These are phyloP conservation scores for Toxoplasma gondii DNA, from an alignment of 169 alveolate species.

Conservation along the genomic window DNA sequence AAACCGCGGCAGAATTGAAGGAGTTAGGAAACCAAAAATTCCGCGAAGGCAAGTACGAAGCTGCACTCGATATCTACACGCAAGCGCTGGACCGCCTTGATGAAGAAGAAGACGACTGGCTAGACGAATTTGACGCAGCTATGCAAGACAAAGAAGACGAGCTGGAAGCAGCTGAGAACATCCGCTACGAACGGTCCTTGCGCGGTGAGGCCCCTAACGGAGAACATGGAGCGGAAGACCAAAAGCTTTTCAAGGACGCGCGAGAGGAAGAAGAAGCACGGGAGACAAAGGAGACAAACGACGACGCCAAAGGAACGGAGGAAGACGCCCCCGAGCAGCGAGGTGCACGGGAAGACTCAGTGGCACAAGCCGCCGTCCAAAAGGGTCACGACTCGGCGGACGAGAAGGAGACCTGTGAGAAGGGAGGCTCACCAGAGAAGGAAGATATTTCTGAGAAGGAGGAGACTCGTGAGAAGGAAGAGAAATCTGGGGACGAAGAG, in stretches of 20 bases:
- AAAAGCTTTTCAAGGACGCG: neutral
- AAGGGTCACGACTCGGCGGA: neutral
- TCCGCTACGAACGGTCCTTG: neutral
- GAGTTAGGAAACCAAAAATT: constrained; percentile 32
- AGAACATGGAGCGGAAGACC: neutral
- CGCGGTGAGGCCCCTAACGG: neutral
- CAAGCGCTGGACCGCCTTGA: constrained; percentile 37
- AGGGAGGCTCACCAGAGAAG: neutral
- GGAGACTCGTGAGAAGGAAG: neutral
- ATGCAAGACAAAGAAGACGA: constrained; percentile 40
- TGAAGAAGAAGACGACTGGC: constrained; percentile 52
- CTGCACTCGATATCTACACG: constrained; percentile 43
- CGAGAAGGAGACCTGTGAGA: neutral
- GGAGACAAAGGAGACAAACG: neutral
- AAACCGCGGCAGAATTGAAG: constrained; percentile 38
- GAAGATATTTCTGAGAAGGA: neutral
- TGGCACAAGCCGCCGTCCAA: neutral
- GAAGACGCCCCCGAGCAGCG: neutral
- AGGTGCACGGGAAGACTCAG: neutral
- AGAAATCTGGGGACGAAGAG: neutral
- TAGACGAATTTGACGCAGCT: constrained; percentile 11
- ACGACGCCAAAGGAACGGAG: neutral
- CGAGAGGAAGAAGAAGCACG: constrained; percentile 3
- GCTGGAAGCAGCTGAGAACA: constrained; percentile 15
- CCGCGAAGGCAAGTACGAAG: neutral